Evolutionary conservation across 176 grass and related monocot species (phyloP).

Genomic region (Musa acuminata): DNA sequence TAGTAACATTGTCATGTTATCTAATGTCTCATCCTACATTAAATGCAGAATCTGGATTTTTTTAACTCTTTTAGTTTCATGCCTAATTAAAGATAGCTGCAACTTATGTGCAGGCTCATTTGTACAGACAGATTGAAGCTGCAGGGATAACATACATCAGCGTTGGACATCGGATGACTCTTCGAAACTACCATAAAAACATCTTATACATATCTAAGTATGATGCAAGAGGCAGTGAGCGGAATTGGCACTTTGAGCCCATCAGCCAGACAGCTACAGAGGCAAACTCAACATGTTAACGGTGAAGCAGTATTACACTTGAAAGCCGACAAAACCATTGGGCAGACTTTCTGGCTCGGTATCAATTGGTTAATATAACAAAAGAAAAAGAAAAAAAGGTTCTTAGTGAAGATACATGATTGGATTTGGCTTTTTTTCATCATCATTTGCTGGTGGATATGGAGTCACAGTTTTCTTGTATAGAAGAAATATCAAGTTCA

Average conservation of each 20-base stretch:
- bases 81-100: neutral
- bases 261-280: slow-evolving; percentile 26
- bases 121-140: slow-evolving; percentile 83
- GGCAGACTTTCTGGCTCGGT: neutral
- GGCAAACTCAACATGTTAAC: neutral
- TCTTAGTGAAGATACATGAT: too few species aligned
- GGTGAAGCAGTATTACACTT: neutral
- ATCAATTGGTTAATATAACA: neutral
- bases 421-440: too few species aligned
- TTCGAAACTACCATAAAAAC: slow-evolving; percentile 79
- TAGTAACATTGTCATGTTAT: too few species aligned
- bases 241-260: slow-evolving; percentile 50
- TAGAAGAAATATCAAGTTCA: neutral
- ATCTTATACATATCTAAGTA: slow-evolving; percentile 54
- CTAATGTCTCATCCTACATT: too few species aligned
- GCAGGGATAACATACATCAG: slow-evolving; percentile 91
- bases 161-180: slow-evolving; percentile 74
- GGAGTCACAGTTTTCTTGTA: neutral
- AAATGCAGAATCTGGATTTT: too few species aligned
- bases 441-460: neutral
- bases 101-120: slow-evolving; percentile 42
- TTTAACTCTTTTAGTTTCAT: too few species aligned
- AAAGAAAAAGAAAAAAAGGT: neutral
- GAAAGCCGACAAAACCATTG: neutral
- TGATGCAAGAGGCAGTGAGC: slow-evolving; percentile 19